These are phyloP conservation scores for Fraxinus platypoda DNA, from an alignment of 305 asterid species.

Conservation along the genomic window DNA sequence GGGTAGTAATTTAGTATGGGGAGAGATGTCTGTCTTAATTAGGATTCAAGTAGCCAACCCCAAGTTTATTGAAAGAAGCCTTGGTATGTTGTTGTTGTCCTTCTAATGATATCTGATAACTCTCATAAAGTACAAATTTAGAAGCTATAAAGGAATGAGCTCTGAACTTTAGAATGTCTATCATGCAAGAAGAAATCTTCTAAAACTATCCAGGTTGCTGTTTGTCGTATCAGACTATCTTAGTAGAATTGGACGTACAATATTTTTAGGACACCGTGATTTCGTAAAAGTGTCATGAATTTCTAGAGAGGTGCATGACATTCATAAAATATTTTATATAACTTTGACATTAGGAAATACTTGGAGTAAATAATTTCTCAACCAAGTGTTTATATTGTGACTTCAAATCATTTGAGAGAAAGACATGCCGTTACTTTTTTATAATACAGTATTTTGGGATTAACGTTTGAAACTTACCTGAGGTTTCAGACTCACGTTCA, in stretches of 20 bases:
- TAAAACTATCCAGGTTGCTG: not conserved
- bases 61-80: not conserved
- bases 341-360: not conserved
- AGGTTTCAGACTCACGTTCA: not conserved
- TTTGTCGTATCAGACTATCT: not conserved
- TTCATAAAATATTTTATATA: not conserved
- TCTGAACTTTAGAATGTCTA: not conserved
- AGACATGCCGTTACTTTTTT: not conserved
- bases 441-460: not conserved
- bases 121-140: not conserved
- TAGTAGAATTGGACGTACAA: not conserved
- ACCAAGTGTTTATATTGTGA: not conserved
- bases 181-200: not conserved
- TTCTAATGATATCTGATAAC: not conserved
- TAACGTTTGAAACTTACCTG: not conserved
- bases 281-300: not conserved
- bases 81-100: not conserved
- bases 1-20: not conserved
- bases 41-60: not conserved
- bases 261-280: not conserved
- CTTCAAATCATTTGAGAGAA: not conserved
- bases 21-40: not conserved
- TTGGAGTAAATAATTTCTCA: not conserved
- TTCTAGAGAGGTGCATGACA: not conserved
- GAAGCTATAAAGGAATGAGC: not conserved